A percentile compares a stretch with the other conserved stretches of the same genome.
These are phyloP conservation scores for Solanum ossicruentum DNA, from an alignment of 257 asterid genomes.

Conservation along the genomic window DNA sequence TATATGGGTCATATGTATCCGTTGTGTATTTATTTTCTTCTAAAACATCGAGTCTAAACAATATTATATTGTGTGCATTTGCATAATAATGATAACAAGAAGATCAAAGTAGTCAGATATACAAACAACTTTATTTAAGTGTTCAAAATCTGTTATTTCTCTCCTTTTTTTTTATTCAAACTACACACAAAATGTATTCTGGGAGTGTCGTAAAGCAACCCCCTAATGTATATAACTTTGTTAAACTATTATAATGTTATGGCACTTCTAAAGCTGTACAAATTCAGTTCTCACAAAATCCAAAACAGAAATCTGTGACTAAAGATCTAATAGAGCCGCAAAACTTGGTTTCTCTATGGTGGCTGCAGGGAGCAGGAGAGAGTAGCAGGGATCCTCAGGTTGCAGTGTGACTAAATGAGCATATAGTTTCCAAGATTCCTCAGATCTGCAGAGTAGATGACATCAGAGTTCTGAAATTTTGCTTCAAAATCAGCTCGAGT, in stretches of 20 bases:
- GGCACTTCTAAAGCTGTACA: not conserved
- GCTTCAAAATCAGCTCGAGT: slow-evolving; percentile 16
- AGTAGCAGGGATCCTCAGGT: not conserved
- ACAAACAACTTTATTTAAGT: not conserved
- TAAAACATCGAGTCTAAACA: not conserved
- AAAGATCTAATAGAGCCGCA: not conserved
- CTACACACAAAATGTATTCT: not conserved
- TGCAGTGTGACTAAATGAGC: not conserved
- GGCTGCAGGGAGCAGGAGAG: not conserved
- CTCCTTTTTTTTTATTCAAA: not conserved
- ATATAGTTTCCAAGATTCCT: not conserved
- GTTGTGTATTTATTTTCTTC: not conserved
- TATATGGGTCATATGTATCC: not conserved
- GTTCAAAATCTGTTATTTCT: not conserved
- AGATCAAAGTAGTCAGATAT: not conserved
- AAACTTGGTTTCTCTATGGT: not conserved
- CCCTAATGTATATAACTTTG: not conserved
- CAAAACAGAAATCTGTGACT: not conserved
- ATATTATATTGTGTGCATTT: not conserved
- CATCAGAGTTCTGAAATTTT: not conserved
- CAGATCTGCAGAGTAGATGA: not conserved
- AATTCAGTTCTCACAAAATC: not conserved
- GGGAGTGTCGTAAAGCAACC: not conserved
- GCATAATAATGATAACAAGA: not conserved
- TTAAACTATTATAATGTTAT: not conserved